These are phyloP conservation scores for Cutaneotrichosporon sp. DNA, from an alignment of 1,284 basidiomycete genomes.

Conservation along the genomic window DNA sequence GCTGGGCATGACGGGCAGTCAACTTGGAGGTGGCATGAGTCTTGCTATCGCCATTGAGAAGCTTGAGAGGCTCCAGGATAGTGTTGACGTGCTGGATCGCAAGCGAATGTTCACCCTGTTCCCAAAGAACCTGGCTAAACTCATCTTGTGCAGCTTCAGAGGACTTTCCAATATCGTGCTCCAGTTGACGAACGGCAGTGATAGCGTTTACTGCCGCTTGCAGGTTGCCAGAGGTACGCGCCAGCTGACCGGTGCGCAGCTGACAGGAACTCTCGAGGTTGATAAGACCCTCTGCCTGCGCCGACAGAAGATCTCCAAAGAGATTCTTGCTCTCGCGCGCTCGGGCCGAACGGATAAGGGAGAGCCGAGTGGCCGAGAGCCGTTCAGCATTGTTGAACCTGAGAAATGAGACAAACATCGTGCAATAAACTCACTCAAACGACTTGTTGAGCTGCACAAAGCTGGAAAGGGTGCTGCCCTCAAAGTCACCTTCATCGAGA, in stretches of 20 bases:
- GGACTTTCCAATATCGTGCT: slow-evolving; percentile 41
- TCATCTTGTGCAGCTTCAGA: slow-evolving; percentile 56
- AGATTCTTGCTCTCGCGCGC: slow-evolving; percentile 52
- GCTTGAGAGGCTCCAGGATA: neutral
- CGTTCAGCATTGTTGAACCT: slow-evolving; percentile 74
- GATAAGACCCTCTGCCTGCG: slow-evolving; percentile 55
- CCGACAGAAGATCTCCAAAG: slow-evolving; percentile 63
- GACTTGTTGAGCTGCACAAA: slow-evolving; percentile 54
- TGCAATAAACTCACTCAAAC: slow-evolving; percentile 58
- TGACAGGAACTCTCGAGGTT: slow-evolving; percentile 67
- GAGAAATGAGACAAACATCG: neutral
- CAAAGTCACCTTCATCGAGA: slow-evolving; percentile 41
- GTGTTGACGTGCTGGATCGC: slow-evolving; percentile 66
- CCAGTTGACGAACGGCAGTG: slow-evolving; percentile 65
- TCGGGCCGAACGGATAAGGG: slow-evolving; percentile 69
- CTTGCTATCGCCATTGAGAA: neutral
- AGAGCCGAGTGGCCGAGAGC: slow-evolving; percentile 73
- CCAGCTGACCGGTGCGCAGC: slow-evolving; percentile 65
- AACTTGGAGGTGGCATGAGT: neutral
- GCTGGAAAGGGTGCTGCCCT: slow-evolving; percentile 46
- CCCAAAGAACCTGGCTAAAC: slow-evolving; percentile 85
- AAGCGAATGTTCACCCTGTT: slow-evolving; percentile 72
- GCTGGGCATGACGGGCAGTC: slow-evolving; percentile 5
- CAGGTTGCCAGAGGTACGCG: slow-evolving; percentile 62
- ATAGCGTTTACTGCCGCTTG: slow-evolving; percentile 85